Evolutionary conservation across 768 basidiomycete genomes (phyloP).

Genomic region (Termitomyces eurrhizus): DNA sequence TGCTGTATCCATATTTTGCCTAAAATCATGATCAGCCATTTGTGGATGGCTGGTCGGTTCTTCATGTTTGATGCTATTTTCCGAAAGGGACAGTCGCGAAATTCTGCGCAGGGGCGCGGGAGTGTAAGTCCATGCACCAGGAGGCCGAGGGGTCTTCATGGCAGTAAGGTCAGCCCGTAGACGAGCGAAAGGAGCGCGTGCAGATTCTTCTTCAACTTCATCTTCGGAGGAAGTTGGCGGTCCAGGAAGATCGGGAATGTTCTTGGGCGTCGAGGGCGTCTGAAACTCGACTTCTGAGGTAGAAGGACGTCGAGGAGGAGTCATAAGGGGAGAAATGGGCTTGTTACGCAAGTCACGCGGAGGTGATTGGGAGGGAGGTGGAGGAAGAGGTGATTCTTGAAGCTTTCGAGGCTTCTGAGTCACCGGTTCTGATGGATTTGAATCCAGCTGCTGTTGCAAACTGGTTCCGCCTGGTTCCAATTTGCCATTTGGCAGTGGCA

Average conservation of each 20-base stretch:
- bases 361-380: conserved; percentile 23
- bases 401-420: conserved; percentile 1
- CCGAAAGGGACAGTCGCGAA: neutral
- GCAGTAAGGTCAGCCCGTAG: conserved; percentile 22
- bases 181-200: conserved; percentile 12
- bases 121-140: conserved; percentile 31
- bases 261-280: conserved; percentile 61
- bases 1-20: conserved; percentile 10
- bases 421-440: neutral
- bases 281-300: conserved; percentile 45
- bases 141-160: conserved; percentile 43
- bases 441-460: conserved; percentile 10
- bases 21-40: neutral
- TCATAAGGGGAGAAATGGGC: conserved; percentile 26
- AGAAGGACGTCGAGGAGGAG: conserved; percentile 44
- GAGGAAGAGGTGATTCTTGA: conserved; percentile 23
- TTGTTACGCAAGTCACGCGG: conserved; percentile 11
- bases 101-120: neutral
- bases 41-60: neutral
- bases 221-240: conserved; percentile 60
- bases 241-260: conserved; percentile 62
- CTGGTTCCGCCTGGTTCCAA: conserved; percentile 10
- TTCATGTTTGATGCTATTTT: neutral
- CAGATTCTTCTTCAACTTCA: conserved; percentile 24
- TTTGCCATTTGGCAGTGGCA: neutral